Evolutionary conservation across 169 alveolate species (phyloP).

Genomic region (Cryptosporidium ubiquitum): DNA sequence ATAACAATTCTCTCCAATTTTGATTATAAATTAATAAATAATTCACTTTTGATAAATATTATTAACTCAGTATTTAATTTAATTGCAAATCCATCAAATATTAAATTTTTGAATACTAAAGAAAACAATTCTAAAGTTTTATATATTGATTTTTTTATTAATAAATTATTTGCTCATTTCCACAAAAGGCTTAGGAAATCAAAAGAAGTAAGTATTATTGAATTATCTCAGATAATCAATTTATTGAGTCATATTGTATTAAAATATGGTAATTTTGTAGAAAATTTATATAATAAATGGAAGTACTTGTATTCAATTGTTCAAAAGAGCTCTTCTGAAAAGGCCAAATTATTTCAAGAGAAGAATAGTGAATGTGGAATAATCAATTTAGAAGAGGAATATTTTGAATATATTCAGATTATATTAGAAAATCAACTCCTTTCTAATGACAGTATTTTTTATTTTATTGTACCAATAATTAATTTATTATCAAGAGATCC

Average conservation of each 20-base stretch:
- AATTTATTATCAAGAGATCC: slow-evolving; percentile 58
- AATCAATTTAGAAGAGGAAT: slow-evolving; percentile 42
- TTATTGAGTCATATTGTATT: slow-evolving; percentile 21
- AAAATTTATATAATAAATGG: slow-evolving; percentile 39
- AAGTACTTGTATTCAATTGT: slow-evolving; percentile 18
- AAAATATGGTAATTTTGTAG: slow-evolving; percentile 49
- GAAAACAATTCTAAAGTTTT: not conserved
- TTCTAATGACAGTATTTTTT: slow-evolving; percentile 13
- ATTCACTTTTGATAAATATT: slow-evolving; percentile 15
- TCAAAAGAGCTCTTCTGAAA: not conserved
- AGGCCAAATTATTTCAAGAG: not conserved
- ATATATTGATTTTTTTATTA: slow-evolving; percentile 9
- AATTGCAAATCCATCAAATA: slow-evolving; percentile 45
- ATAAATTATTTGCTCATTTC: not conserved
- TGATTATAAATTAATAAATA: not conserved
- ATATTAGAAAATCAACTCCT: slow-evolving; percentile 44
- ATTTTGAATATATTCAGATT: slow-evolving; percentile 2
- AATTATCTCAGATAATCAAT: slow-evolving; percentile 13
- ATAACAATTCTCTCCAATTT: not conserved
- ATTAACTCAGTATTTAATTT: slow-evolving; percentile 38
- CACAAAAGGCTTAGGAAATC: not conserved
- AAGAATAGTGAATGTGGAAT: not conserved
- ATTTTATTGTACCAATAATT: slow-evolving; percentile 51
- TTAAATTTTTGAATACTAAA: not conserved
- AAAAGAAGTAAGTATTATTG: slow-evolving; percentile 19